A percentile compares a stretch with the other conserved stretches of the same genome.
phyloP scores from a whole-genome alignment of 208 protist species.

The Leishmania martiniquensis region DNA sequence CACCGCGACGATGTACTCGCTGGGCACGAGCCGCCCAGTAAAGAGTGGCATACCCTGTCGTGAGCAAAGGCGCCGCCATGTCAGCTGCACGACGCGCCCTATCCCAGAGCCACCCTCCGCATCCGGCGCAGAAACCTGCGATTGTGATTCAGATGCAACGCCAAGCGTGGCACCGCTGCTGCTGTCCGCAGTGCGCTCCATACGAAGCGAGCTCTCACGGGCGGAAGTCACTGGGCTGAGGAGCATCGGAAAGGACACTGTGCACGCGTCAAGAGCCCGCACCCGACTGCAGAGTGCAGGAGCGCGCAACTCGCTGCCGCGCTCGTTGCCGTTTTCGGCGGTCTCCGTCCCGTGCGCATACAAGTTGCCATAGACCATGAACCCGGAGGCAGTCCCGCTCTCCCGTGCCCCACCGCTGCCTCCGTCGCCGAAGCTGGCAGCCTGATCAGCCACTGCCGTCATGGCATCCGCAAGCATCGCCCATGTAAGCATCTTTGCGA shows the following conservation, averaged over 20 bases:
- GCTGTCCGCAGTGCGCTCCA: neutral
- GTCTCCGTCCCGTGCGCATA: neutral
- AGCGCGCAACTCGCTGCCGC: neutral
- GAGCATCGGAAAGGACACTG: slow-evolving; percentile 27
- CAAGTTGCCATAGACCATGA: slow-evolving; percentile 4
- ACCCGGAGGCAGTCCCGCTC: neutral
- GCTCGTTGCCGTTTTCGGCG: neutral
- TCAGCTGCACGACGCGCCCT: slow-evolving; percentile 28
- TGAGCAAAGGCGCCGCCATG: slow-evolving; percentile 22
- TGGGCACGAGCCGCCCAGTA: slow-evolving; percentile 8
- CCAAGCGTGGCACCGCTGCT: neutral
- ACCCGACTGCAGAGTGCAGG: slow-evolving; percentile 5
- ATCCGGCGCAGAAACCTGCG: neutral
- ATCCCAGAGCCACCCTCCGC: neutral
- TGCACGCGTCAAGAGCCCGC: slow-evolving; percentile 11
- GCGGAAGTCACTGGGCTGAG: neutral
- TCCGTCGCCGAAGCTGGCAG: neutral
- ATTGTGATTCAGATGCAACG: neutral
- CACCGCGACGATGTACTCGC: slow-evolving; percentile 25
- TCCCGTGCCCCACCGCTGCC: neutral
- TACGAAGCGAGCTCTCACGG: neutral
- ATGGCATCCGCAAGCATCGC: slow-evolving; percentile 34
- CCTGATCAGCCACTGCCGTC: slow-evolving; percentile 18
- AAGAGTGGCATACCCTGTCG: slow-evolving; percentile 1
- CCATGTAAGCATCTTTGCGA: slow-evolving; percentile 26